Evolutionary conservation across 306 rosid genomes (phyloP), one percentile per base, ranked within the genome.

Genomic region (Amphicarpaea edgeworthii): DNA sequence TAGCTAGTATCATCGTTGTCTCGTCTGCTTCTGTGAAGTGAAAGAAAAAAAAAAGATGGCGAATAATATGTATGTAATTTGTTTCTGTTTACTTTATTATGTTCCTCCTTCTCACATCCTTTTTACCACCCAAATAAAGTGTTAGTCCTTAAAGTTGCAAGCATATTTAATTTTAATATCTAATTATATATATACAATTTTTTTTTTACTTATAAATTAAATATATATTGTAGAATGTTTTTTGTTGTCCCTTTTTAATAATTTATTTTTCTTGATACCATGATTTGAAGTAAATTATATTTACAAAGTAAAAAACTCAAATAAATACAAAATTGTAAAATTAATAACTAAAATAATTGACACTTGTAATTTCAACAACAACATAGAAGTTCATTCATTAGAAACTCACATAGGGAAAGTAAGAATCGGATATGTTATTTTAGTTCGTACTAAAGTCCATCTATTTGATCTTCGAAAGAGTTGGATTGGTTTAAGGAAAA

Each of bases 371-470:
- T 12, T 49, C 55, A 5, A 49, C 62, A 2, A 24, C 4, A 42
- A 21, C 34, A 20, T 12, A 10, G 23, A 61, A 59, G n/a, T 3
- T 14, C 8, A 38, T 40, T 40, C 17, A 32, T 51, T 16, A 51
- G 19, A 16, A 53, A 59, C 21, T 19, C 15, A 12, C 10, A 20
- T n/a, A 14, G 11, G 11, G n/a, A 12, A 21, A 65, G 73, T 42
- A 24, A 37, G 49, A 72, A 32, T 61, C 11, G 58, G 83, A 65
- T 55, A 55, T 57, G 40, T n/a, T 66, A 46, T 6, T 73, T 55
- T 12, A 57, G 14, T 55, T 12, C 46, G 17, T 24, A 28, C 40
- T 5, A 32, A 51, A 64, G 19, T 40, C 38, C 12, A 43, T 75
- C 30, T 20, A 45, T 40, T 42, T 0, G 5, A 26, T 77, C 20